Conservation (phyloP, 2,329 filamentous ascomycete genomes). For the Dactylellina drechsleri region DNA sequence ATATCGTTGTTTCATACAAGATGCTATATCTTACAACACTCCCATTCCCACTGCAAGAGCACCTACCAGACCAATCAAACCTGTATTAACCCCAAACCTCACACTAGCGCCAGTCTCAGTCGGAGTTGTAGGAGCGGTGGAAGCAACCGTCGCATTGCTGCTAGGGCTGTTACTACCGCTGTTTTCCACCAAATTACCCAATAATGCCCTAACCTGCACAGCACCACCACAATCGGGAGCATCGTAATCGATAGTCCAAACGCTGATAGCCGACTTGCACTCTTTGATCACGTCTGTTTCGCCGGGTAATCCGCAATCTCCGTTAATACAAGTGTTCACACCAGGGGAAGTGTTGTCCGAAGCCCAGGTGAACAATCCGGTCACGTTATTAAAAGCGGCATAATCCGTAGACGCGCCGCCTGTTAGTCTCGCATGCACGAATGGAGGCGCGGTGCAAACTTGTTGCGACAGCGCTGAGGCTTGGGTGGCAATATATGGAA, state of each 20-base stretch:
- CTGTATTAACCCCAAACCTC: constrained; percentile 16
- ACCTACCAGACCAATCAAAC: constrained; percentile 5
- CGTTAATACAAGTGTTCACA: constrained; percentile 67
- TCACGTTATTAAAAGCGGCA: constrained; percentile 64
- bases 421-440: constrained; percentile 65
- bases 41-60: constrained; percentile 20
- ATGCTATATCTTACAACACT: constrained; percentile 54
- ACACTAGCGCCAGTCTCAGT: constrained; percentile 25
- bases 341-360: constrained; percentile 63
- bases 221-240: constrained; percentile 61
- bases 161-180: not conserved
- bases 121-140: not conserved
- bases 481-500: constrained; percentile 62
- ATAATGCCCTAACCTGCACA: constrained; percentile 24
- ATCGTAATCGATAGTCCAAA: constrained; percentile 67
- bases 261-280: constrained; percentile 63
- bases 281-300: constrained; percentile 66
- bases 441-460: constrained; percentile 62
- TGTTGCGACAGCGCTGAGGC: not conserved
- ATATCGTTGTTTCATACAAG: not conserved
- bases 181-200: constrained; percentile 39
- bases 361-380: constrained; percentile 64
- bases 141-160: not conserved
- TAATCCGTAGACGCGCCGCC: constrained; percentile 66
- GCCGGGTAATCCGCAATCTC: constrained; percentile 66